Base-by-base conservation (phyloP, 1,139 yeast species). In the Petasospora rhodanensis region DNA sequence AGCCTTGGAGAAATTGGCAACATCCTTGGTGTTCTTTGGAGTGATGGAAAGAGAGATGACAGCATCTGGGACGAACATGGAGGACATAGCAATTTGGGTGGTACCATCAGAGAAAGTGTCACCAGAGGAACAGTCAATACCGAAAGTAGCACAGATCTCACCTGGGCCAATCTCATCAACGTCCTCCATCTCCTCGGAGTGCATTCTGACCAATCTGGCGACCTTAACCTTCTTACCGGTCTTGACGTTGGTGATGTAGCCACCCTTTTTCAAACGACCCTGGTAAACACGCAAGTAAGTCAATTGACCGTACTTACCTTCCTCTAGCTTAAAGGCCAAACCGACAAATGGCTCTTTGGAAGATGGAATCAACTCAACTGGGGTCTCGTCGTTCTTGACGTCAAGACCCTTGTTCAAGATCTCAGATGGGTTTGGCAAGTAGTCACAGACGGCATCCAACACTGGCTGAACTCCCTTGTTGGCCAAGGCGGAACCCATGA, bases 101-200 rank as follows among this genome's bases (percentile, higher is more conserved):
- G 73, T 72, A 31, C 94, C 89, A 52, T 83, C 93, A 33, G 95
- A 82, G 62, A 91, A 91, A 8, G 97, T 87, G 58, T 91, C 98
- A 56, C 99, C 99, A 8, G 98, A 93, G n/a, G 97, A 82, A 72
- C 99, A 91, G 61, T 93, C 98, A 51, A 91, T 83, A 63, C 99
- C 99, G 54, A 93, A 91, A 43, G 98, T 91, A 35, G 99, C 99
- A 67, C 99, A 93, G 52, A 91, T 91, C 66, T 91, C 98, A 59
- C 99, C 99, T 26, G 98, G 91, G 18, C 94, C 93, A 54, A 86
- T 84, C 65, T 87, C 96, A 34, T 80, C 85, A 32, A 87, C 93
- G 59, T 91, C 99, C 66, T 89, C 96, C 96, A 89, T 86, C 61
- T 91, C 98, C 46, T 89, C 86, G 30, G 97, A 86, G 66, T 93